These are phyloP conservation scores for Phoenix dactylifera DNA, from an alignment of 176 grass and related monocot species.

Conservation along the genomic window DNA sequence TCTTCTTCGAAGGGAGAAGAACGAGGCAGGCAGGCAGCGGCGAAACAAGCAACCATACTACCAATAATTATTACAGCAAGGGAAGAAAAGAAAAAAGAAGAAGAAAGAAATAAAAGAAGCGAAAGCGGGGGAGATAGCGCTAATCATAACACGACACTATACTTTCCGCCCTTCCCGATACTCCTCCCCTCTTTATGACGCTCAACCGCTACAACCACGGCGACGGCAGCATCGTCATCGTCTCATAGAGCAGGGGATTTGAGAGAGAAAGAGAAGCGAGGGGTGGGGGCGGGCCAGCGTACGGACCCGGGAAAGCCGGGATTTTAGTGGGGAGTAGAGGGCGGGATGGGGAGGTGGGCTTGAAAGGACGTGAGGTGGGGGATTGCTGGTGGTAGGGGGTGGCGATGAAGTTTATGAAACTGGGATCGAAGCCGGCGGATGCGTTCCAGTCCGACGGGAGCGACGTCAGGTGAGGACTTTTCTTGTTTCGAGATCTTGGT, in stretches of 20 bases:
- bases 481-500: background rate
- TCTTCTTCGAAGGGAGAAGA: background rate
- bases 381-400: background rate
- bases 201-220: background rate
- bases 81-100: background rate
- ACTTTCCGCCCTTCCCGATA: slow-evolving; percentile 25
- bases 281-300: slow-evolving; percentile 12
- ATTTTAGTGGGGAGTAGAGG: too few species aligned
- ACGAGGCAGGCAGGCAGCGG: slow-evolving; percentile 30
- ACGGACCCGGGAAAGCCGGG: too few species aligned
- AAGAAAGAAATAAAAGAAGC: background rate
- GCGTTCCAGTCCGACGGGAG: too few species aligned
- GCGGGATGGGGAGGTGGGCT: too few species aligned
- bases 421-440: too few species aligned
- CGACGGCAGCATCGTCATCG: too few species aligned
- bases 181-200: slow-evolving; percentile 5
- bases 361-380: slow-evolving; percentile 5
- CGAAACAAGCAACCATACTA: slow-evolving; percentile 1
- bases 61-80: background rate
- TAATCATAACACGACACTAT: slow-evolving; percentile 47
- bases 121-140: slow-evolving; percentile 20
- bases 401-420: slow-evolving; percentile 35
- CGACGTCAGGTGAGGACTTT: slow-evolving; percentile 43
- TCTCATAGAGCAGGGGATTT: too few species aligned
- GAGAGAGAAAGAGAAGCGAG: too few species aligned